Evolutionary conservation across 2,329 filamentous ascomycete genomes (phyloP), one percentile per base, ranked within the genome.

Genomic region (Fusarium denticulatum): DNA sequence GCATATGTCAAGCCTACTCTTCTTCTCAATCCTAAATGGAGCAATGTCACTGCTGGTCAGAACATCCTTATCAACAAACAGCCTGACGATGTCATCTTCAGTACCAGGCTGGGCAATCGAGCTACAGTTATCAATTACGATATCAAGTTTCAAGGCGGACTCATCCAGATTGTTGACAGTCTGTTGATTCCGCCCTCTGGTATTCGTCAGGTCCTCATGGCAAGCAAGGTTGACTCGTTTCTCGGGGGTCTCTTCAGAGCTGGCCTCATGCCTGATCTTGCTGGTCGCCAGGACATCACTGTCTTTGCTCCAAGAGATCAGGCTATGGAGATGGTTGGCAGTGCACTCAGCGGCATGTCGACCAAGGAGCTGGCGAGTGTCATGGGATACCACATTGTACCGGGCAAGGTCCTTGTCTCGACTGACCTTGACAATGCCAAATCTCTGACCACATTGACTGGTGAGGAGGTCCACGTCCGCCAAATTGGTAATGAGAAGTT

Each of bases 321-420:
- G 5, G 90, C 90, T 18, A 90, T 93, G 82, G 83, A 86, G 39
- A 80, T 83, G 32, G 88, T 92, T 47, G 89, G 87, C 63, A 88
- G 85, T 56, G 82, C 86, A 32, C 77, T 90, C 16, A 78, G 80
- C 34, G 85, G 85, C 64, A 79, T 91, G 36, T 84, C 83, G 30
- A 78, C 80, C 1, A 79, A 85, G 9, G 80, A 88, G 20, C 83
- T 92, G 4, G 79, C 84, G 5, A 80, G 79, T 34, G 85, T 93
- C 57, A 84, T 93, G 39, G 81, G 85, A 32, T 94, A 94, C 81
- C 92, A 94, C 79, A 85, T 93, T 58, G 81, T 93, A 49, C 85
- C 86, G n/a, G 85, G 83, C 59, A 82, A 83, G 12, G 85, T 91
- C 4, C 80, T 86, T 5, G 90, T 90, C 77, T 88, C 86, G 24